Percentiles rank a stretch among this genome's conserved stretches.
Conservation (phyloP, 305 asterid genomes). For the Fraxinus dipetala region DNA sequence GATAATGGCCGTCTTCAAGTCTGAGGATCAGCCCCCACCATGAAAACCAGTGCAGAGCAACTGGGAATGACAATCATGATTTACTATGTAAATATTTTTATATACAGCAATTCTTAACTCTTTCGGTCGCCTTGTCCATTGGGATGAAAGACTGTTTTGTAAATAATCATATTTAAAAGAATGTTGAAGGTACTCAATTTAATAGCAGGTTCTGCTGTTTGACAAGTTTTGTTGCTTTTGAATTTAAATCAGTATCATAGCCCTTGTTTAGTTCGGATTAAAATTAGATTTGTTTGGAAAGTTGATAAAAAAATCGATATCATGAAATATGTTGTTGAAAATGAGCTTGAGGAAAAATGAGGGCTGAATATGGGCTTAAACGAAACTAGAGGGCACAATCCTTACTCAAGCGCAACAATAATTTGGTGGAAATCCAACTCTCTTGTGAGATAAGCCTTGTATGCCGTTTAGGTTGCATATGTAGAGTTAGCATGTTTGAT, state of each 20-base stretch:
- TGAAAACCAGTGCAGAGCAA: conserved; percentile 13
- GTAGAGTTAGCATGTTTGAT: not conserved
- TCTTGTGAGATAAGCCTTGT: not conserved
- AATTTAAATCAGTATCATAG: not conserved
- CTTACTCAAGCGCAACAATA: not conserved
- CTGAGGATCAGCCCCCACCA: conserved; percentile 32
- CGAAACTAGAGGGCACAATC: not conserved
- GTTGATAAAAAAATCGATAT: not conserved
- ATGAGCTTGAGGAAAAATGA: not conserved
- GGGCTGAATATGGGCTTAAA: not conserved
- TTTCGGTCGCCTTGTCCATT: not conserved
- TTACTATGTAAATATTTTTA: not conserved
- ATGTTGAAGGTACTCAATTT: not conserved
- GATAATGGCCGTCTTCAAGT: conserved; percentile 55
- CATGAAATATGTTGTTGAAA: not conserved
- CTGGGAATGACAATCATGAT: not conserved
- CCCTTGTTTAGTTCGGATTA: not conserved
- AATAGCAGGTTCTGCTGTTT: not conserved
- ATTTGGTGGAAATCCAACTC: not conserved
- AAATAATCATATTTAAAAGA: not conserved
- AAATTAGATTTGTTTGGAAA: not conserved
- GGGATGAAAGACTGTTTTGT: not conserved
- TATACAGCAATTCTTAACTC: not conserved
- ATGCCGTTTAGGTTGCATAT: not conserved
- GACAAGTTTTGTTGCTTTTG: not conserved